Conservation (phyloP, 139 green algal species). For the Closterium sp. region DNA sequence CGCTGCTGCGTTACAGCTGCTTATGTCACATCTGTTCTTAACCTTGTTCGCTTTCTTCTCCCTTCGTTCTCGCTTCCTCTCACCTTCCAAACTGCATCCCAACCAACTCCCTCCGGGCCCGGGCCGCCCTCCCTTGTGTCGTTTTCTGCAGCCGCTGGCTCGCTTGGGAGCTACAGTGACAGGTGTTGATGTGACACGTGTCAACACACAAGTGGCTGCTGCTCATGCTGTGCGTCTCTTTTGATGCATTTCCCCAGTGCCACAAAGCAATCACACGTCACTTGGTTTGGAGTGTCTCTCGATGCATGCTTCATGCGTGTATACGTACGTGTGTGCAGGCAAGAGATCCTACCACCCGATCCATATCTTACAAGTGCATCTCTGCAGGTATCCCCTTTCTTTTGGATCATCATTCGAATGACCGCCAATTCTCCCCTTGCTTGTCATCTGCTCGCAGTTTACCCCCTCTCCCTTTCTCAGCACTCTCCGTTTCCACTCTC, state of each 20-base stretch:
- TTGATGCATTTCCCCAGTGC: neutral
- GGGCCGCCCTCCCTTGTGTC: neutral
- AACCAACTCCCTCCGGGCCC: no score
- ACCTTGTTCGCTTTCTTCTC: neutral
- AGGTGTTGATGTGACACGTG: neutral
- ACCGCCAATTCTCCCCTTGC: neutral
- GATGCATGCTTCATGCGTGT: neutral
- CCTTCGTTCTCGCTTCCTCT: neutral
- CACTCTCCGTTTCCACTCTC: no score
- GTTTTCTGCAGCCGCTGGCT: neutral
- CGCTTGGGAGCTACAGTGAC: neutral
- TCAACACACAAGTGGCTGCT: neutral
- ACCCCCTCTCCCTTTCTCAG: no score
- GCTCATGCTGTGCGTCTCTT: neutral
- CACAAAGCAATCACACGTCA: neutral
- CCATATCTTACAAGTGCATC: neutral
- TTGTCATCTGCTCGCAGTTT: neutral
- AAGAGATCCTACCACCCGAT: neutral
- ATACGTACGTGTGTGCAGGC: neutral
- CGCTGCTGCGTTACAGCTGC: no score
- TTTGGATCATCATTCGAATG: neutral
- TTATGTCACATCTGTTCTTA: neutral
- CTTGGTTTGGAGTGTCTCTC: no score
- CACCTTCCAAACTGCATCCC: neutral
- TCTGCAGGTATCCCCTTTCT: neutral